Percentiles rank a stretch among this genome's conserved stretches.
phyloP scores from a whole-genome alignment of 2,329 filamentous ascomycete species.

The Orbilia blumenaviensis region DNA sequence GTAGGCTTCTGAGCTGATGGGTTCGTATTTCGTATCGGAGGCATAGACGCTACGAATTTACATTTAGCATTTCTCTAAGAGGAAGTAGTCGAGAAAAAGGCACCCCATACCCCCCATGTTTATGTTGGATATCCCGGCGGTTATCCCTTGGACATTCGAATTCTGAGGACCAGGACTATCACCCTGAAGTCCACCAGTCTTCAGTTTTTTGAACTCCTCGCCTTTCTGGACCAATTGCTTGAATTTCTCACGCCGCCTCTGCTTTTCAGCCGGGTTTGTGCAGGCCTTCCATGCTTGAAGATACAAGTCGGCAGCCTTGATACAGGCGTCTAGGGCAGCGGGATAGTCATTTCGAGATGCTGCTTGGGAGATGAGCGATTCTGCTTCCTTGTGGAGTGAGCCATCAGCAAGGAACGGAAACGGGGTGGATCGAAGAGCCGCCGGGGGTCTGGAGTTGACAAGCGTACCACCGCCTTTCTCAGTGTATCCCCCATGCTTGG shows the following conservation, averaged over 20 bases:
- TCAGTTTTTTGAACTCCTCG: conserved; percentile 43
- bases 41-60: neutral
- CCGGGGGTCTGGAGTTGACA: neutral
- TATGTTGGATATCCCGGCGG: conserved; percentile 16
- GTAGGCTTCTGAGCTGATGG: neutral
- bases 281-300: conserved; percentile 40
- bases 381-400: conserved; percentile 46
- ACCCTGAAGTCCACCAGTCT: neutral
- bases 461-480: conserved; percentile 30
- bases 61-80: neutral
- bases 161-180: neutral
- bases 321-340: conserved; percentile 40
- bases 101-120: neutral
- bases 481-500: conserved; percentile 4
- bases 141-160: conserved; percentile 18
- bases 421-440: neutral
- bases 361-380: conserved; percentile 51
- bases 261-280: conserved; percentile 41
- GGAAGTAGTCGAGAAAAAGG: neutral
- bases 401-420: conserved; percentile 12
- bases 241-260: conserved; percentile 39
- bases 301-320: conserved; percentile 46
- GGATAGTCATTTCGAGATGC: conserved; percentile 43
- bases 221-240: conserved; percentile 36
- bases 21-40: neutral